Evolutionary conservation across 257 asterid species (phyloP), one percentile per base, ranked within the genome.

Genomic region (Osmanthus fragrans): DNA sequence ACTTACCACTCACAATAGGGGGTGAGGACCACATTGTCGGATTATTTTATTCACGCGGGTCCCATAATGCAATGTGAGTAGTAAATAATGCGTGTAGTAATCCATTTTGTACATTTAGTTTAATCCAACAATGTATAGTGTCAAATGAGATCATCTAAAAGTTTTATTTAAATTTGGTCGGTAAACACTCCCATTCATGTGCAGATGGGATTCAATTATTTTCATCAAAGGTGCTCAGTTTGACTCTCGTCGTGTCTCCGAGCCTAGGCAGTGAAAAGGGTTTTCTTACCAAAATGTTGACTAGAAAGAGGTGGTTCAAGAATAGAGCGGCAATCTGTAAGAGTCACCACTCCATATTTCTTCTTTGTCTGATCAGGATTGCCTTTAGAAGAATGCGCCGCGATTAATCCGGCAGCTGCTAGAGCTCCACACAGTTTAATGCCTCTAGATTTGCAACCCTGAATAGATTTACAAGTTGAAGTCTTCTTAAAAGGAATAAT

Each of bases 371-470:
- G 74, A 29, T 84, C 85, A 7, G 85, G 37, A 27, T 72, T 33
- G 37, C 23, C 15, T 77, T 80, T 81, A 0, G 79, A 79, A 4
- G 86, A 86, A 70, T 89, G 89, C 7, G 87, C 93, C 2, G 97
- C 93, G 70, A 89, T 78, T 8, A 91, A 45, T 64, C 82, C 90
- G 4, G 95, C 95, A 4, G 95, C 95, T 37, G 89, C 81, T 9
- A 91, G 37, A 7, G 86, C 91, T 70, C 93, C 97, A 63, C 90
- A 90, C 6, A 91, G 77, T 71, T 90, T 90, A 4, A 90, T 90
- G 66, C 89, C 94, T 79, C 92, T 87, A 4, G 86, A 78, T 42
- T 90, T 84, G 85, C 97, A 91, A 4, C 88, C 89, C 95, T 91
- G 80, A 13, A 63, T 66, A 58, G 21, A 36, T 34, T 34, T 42